phyloP scores from a whole-genome alignment of 805 yeast species.

The Isabelozyma gotoi region DNA sequence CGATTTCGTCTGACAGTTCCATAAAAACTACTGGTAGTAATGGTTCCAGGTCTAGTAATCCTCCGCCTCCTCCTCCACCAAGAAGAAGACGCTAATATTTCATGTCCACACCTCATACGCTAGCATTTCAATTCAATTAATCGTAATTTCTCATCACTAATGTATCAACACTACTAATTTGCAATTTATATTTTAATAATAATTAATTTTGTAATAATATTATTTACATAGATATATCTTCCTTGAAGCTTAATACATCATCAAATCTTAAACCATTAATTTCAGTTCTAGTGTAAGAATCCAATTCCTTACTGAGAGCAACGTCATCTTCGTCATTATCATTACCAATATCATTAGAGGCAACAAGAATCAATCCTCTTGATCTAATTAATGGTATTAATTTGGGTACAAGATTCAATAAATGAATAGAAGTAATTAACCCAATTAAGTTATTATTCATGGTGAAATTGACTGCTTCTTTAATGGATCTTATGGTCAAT shows the following conservation, averaged over 20 bases:
- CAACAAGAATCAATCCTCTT: slow-evolving; percentile 82
- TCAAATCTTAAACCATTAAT: slow-evolving; percentile 69
- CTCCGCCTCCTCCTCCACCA: slow-evolving; percentile 38
- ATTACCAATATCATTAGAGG: slow-evolving; percentile 44
- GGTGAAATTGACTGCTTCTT: slow-evolving; percentile 81
- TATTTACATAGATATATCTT: slow-evolving; percentile 35
- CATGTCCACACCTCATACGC: too few relatives aligned
- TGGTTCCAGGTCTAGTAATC: slow-evolving; percentile 5
- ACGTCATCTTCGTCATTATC: slow-evolving; percentile 22
- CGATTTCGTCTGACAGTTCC: slow-evolving; percentile 13
- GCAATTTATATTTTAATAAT: too few relatives aligned
- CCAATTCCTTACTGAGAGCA: slow-evolving; percentile 29
- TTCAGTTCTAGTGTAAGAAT: slow-evolving; percentile 40
- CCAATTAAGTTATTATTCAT: slow-evolving; percentile 83
- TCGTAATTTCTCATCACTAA: too few relatives aligned
- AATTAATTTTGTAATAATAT: not conserved
- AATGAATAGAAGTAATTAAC: slow-evolving; percentile 67
- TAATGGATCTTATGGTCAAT: slow-evolving; percentile 61
- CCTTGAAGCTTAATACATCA: slow-evolving; percentile 66
- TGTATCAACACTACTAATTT: too few relatives aligned
- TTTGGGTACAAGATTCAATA: slow-evolving; percentile 73
- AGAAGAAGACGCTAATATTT: slow-evolving; percentile 22
- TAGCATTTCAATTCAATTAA: too few relatives aligned
- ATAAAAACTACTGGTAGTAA: slow-evolving; percentile 7
- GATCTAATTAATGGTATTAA: slow-evolving; percentile 72